These are phyloP conservation scores for Lentinula sp. DNA, from an alignment of 768 basidiomycete genomes.

Conservation along the genomic window DNA sequence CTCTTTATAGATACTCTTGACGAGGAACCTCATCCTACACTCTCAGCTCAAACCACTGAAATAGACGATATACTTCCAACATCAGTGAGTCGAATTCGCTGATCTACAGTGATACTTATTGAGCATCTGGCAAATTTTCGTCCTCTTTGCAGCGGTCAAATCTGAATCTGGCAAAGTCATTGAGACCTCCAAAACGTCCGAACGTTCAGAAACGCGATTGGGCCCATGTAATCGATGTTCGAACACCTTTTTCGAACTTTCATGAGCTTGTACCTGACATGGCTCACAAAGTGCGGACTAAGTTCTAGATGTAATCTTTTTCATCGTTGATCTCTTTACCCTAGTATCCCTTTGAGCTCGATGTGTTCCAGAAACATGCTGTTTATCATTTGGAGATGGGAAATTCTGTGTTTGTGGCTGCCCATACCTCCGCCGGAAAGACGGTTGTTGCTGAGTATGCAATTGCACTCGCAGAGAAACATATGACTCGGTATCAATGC, in stretches of 20 bases:
- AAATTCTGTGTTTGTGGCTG: constrained; percentile 98
- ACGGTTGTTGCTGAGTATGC: constrained; percentile 99
- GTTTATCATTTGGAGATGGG: constrained; percentile 97
- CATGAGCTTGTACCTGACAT: constrained; percentile 91
- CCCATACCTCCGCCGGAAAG: constrained; percentile 99
- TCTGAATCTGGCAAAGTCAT: constrained; percentile 45
- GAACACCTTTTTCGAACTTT: constrained; percentile 84
- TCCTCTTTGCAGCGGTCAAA: constrained; percentile 40
- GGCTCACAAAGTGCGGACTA: constrained; percentile 75
- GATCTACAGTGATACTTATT: not conserved
- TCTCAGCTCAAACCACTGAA: constrained; percentile 30
- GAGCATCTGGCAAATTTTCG: constrained; percentile 7
- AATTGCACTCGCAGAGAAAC: constrained; percentile 92
- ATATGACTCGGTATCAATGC: constrained; percentile 86
- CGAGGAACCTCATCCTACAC: constrained; percentile 8
- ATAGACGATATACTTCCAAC: constrained; percentile 79
- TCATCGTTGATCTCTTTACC: not conserved
- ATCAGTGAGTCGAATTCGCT: constrained; percentile 25
- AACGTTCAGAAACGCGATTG: constrained; percentile 82
- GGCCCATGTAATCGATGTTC: constrained; percentile 96
- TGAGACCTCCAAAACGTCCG: constrained; percentile 31
- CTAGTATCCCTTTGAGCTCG: constrained; percentile 97
- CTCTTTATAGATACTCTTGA: not conserved
- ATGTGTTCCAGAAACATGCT: constrained; percentile 98
- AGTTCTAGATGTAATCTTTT: not conserved